Base-by-base conservation (phyloP, 176 grass and related monocot genomes). In the Bonia amplexicaulis region DNA sequence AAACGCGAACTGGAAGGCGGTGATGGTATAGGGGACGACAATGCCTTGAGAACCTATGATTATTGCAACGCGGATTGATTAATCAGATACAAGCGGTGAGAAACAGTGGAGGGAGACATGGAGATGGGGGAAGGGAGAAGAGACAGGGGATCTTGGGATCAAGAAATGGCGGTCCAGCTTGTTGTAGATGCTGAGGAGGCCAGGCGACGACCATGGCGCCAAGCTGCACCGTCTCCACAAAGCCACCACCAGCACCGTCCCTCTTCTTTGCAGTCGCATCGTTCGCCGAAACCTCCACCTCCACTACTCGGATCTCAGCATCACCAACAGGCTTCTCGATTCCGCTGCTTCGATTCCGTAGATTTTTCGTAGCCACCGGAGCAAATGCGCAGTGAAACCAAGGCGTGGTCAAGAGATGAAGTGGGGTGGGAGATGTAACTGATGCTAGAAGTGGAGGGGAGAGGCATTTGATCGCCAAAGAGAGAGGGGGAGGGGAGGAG, bases 151-250 rank as follows among this genome's bases (percentile, higher is more conserved):
- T 71, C 39, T 76, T 10, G 13, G 15, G 15, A 72, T 11, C 3
- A 4, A n/a, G 22, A 25, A 35, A 64, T 76, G 31, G 49, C 45
- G 15, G 48, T 88, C 92, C 90, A 85, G 84, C 80, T 94, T 94
- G 87, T 94, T 92, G 87, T 87, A 94, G 77, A 94, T 94, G 77
- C 90, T 92, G 84, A 94, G 85, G 51, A 90, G 80, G 85, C 92
- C 90, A 94, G 9, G 85, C 71, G 49, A 82, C 84, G 80, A 94
- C 87, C 81, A 94, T 89, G 22, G 86, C 73, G 25, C 87, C 90
- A 44, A 94, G 83, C 77, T 86, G 77, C 68, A 75, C 73, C 71
- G 54, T 79, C 6, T 46, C 80, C 23, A 61, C 69, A 79, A 86
- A 66, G 84, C 78, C 71, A 10, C 62, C 74, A 17, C 2, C 45